These are phyloP conservation scores for Yamadazyma kitorensis DNA, from an alignment of 805 yeast species.

Conservation along the genomic window DNA sequence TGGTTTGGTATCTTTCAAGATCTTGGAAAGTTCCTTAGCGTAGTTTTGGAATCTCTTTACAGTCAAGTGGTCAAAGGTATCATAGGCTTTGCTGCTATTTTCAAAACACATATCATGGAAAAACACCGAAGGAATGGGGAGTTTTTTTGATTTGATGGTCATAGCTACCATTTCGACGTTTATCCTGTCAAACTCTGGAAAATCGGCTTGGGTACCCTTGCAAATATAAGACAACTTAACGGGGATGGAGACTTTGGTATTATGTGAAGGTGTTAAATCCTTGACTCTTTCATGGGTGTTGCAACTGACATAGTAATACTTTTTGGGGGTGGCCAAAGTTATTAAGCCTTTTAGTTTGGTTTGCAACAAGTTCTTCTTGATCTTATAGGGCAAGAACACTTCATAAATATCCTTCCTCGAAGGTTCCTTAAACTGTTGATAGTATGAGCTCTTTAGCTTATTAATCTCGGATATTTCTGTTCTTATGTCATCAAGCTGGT, in stretches of 20 bases:
- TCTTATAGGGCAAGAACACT: conserved; percentile 27
- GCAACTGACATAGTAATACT: conserved; percentile 20
- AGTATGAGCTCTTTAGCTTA: conserved; percentile 29
- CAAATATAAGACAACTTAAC: conserved; percentile 19
- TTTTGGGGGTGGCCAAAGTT: conserved; percentile 31
- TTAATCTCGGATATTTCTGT: conserved; percentile 21
- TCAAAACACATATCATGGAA: conserved; percentile 35
- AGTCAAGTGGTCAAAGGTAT: conserved; percentile 31
- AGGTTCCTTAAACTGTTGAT: conserved; percentile 14
- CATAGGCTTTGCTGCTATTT: conserved; percentile 23
- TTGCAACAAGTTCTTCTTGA: conserved; percentile 26
- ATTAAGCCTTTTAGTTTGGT: conserved; percentile 31
- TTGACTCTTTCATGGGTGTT: conserved; percentile 5
- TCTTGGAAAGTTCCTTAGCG: conserved; percentile 25
- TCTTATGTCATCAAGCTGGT: conserved; percentile 13
- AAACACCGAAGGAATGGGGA: conserved; percentile 35
- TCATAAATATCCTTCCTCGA: conserved; percentile 21
- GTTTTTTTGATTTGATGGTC: conserved; percentile 27
- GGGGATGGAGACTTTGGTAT: conserved; percentile 8
- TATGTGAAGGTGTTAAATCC: conserved; percentile 2
- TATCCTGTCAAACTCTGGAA: conserved; percentile 18
- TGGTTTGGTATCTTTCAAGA: conserved; percentile 21
- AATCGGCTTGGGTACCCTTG: conserved; percentile 24
- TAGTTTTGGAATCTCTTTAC: conserved; percentile 30
- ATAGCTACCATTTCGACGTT: conserved; percentile 29